phyloP scores from a whole-genome alignment of 2,329 filamentous ascomycete species.

The Fusarium sp. region DNA sequence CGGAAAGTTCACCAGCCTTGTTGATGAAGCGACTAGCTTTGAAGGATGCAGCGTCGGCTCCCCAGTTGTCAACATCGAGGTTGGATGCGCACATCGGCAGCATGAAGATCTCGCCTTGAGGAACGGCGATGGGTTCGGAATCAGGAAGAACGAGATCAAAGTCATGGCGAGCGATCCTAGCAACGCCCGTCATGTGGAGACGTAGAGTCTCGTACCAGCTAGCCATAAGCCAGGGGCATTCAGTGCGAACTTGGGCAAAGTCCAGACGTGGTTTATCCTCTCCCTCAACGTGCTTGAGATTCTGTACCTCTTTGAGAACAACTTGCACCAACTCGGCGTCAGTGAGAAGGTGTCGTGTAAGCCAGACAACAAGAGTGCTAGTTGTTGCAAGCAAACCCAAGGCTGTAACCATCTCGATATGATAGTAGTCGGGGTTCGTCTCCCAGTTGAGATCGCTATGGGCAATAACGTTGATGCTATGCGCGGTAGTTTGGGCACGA shows the following conservation, averaged over 20 bases:
- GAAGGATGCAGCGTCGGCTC: slow-evolving; percentile 48
- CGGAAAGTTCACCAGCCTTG: slow-evolving; percentile 41
- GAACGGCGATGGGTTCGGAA: slow-evolving; percentile 40
- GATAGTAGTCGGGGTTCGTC: slow-evolving; percentile 52
- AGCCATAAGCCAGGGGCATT: slow-evolving; percentile 53
- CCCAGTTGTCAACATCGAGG: slow-evolving; percentile 49
- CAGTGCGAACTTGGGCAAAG: slow-evolving; percentile 42
- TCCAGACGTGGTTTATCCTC: slow-evolving; percentile 40
- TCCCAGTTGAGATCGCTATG: slow-evolving; percentile 52
- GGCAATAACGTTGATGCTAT: slow-evolving; percentile 52
- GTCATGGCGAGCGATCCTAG: slow-evolving; percentile 51
- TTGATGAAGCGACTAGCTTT: slow-evolving; percentile 51
- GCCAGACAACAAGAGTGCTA: slow-evolving; percentile 53
- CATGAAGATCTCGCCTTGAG: slow-evolving; percentile 52
- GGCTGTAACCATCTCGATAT: slow-evolving; percentile 53
- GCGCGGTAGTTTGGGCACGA: slow-evolving; percentile 46
- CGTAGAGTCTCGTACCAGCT: slow-evolving; percentile 53
- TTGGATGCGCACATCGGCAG: slow-evolving; percentile 54
- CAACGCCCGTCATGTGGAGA: slow-evolving; percentile 53
- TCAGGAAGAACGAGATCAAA: slow-evolving; percentile 45
- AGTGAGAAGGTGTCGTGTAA: slow-evolving; percentile 50
- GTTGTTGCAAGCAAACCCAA: slow-evolving; percentile 53
- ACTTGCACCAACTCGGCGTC: slow-evolving; percentile 35
- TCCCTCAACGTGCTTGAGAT: slow-evolving; percentile 27
- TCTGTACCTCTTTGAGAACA: slow-evolving; percentile 47